These are phyloP conservation scores for Cutaneotrichosporon dermatis DNA, from an alignment of 1,284 basidiomycete species.

Conservation along the genomic window DNA sequence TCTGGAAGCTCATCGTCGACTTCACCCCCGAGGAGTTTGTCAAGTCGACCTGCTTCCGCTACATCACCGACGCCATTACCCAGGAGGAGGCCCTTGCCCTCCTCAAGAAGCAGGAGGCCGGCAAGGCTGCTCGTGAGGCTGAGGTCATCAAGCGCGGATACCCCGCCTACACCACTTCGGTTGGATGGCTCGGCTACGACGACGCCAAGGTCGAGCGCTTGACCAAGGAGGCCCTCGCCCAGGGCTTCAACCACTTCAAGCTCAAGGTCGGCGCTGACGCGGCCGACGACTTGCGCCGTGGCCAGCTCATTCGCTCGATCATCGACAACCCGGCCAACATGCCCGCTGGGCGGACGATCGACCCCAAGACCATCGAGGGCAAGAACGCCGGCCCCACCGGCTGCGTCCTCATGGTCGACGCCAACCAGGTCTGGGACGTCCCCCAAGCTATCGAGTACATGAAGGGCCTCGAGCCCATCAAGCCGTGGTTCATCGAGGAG, in stretches of 20 bases:
- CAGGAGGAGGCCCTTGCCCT: slow-evolving; percentile 80
- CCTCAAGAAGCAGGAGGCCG: slow-evolving; percentile 68
- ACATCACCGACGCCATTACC: slow-evolving; percentile 90
- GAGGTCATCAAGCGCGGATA: slow-evolving; percentile 66
- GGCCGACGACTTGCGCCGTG: slow-evolving; percentile 77
- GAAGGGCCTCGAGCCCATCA: slow-evolving; percentile 69
- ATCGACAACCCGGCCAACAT: slow-evolving; percentile 73
- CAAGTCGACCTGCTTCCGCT: slow-evolving; percentile 74
- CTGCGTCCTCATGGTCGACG: slow-evolving; percentile 91
- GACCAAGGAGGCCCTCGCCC: slow-evolving; percentile 75
- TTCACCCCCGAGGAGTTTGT: slow-evolving; percentile 75
- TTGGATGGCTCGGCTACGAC: slow-evolving; percentile 85
- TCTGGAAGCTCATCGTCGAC: slow-evolving; percentile 57
- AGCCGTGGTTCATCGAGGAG: slow-evolving; percentile 98
- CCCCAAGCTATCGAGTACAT: slow-evolving; percentile 88
- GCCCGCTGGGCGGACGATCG: slow-evolving; percentile 52
- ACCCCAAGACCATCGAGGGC: slow-evolving; percentile 63
- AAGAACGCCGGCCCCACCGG: slow-evolving; percentile 95
- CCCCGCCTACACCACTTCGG: slow-evolving; percentile 90
- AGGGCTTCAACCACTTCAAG: slow-evolving; percentile 94
- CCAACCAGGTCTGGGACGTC: slow-evolving; percentile 95
- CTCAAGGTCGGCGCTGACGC: slow-evolving; percentile 90
- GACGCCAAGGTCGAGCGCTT: slow-evolving; percentile 86
- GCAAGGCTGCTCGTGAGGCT: slow-evolving; percentile 72
- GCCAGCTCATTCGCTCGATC: slow-evolving; percentile 81